Base-by-base conservation (phyloP, 2,329 filamentous ascomycete genomes). In the Diaporthe helianthi region DNA sequence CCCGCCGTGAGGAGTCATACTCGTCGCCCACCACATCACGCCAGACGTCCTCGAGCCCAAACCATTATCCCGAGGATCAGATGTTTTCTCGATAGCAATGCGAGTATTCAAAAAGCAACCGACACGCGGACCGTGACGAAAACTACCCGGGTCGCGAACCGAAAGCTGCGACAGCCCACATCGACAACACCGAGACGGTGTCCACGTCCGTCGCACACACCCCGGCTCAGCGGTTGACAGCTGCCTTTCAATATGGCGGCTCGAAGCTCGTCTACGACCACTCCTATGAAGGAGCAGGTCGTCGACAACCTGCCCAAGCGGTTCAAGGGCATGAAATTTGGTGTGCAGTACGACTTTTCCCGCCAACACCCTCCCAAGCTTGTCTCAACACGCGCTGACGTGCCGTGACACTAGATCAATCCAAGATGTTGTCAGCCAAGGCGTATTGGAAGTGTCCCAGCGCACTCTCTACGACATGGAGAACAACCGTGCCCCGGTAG, bases 371-470 rank as follows among this genome's bases (percentile, higher is more conserved):
- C 33, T 8, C n/a, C 31, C 38, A 33, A 22, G 55, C 52, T 64
- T 19, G n/a, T 17, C 67, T 73, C 67, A 71, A 15, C 13, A 24
- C 38, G 1, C 52, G 29, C 52, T 67, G 53, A 67, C 41, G 51
- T 8, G 41, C 22, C 10, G 15, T 19, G 12, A 68, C 19, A 31
- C 65, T 73, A 94, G 92, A 77, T 97, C 94, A 31, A 94, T 93
- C 76, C 92, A 97, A 78, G 93, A 98, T 77, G 97, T 98, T 74
- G 92, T 97, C 74, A 97, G 95, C 78, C 96, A 99, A 81, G 94
- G 92, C 72, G 94, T 98, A 69, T 87, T 98, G 73, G 94, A 98
- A 81, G 92, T 99, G 69, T 97, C 93, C n/a, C 93, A 98, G 79
- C 90, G 94, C 76, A 90, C 94, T 79, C 90, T 98, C 71, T 99